A percentile compares a stretch with the other conserved stretches of the same genome.
Evolutionary conservation across 441 rosid genomes (phyloP).

Genomic region (Aleurites moluccanus): DNA sequence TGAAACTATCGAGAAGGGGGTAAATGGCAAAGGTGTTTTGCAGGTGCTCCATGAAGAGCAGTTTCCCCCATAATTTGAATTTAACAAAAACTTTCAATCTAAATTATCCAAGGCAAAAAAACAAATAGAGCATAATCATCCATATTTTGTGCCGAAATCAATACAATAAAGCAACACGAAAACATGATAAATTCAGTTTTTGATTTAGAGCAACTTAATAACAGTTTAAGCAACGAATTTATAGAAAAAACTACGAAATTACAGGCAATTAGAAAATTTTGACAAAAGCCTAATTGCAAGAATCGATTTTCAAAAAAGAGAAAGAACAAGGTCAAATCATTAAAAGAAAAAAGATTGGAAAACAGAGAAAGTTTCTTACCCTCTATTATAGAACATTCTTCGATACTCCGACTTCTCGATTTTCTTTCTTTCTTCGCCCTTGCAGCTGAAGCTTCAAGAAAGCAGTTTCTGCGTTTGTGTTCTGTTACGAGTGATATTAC

Average conservation of each 20-base stretch:
- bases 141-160: no score
- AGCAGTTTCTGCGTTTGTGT: neutral
- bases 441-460: neutral
- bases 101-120: no score
- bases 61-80: no score
- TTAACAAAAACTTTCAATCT: no score
- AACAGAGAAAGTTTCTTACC: conserved; percentile 24
- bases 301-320: neutral
- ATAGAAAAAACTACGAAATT: neutral
- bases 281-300: neutral
- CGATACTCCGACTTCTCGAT: neutral
- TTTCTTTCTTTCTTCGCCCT: neutral
- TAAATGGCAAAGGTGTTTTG: no score
- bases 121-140: no score
- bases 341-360: neutral
- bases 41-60: no score
- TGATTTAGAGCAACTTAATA: neutral
- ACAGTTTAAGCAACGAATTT: neutral
- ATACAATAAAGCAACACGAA: neutral
- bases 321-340: neutral
- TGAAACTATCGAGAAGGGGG: no score
- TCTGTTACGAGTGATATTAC: neutral
- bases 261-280: neutral
- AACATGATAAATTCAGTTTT: neutral
- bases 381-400: conserved; percentile 45